Evolutionary conservation across 495 filamentous ascomycete genomes (phyloP).

Genomic region (Podospora bellae-mahoneyi): DNA sequence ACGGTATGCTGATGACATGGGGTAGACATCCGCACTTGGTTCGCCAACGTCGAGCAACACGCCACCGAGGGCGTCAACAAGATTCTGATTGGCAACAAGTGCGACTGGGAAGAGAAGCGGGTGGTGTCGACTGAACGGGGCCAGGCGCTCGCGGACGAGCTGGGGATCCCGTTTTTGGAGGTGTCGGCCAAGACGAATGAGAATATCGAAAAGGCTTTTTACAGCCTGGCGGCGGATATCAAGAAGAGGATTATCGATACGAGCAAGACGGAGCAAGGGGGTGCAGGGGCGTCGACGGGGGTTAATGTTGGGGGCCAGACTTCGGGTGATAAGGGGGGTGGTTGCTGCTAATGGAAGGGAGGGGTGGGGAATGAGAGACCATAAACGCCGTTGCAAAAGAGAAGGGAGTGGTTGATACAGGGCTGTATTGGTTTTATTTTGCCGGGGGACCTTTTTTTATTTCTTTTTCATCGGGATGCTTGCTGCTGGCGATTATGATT

Average conservation of each 20-base stretch:
- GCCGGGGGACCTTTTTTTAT: no score
- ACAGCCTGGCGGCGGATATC: conserved; percentile 90
- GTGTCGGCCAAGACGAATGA: conserved; percentile 98
- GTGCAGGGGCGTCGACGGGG: conserved; percentile 49
- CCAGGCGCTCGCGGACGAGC: conserved; percentile 89
- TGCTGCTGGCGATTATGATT: no score
- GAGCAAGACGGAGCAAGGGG: conserved; percentile 65
- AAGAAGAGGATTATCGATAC: conserved; percentile 93
- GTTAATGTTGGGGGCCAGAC: conserved; percentile 68
- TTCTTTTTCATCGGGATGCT: no score
- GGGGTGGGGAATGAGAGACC: not conserved
- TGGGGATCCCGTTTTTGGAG: conserved; percentile 97
- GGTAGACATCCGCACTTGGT: conserved; percentile 97
- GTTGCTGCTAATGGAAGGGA: conserved; percentile 69
- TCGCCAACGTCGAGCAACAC: conserved; percentile 98
- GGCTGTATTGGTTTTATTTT: no score
- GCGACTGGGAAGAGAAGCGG: conserved; percentile 99
- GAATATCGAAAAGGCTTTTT: conserved; percentile 99
- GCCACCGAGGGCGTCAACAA: conserved; percentile 99
- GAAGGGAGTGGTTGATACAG: no score
- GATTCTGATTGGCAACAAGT: conserved; percentile 99
- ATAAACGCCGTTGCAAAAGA: no score
- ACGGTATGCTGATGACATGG: not conserved
- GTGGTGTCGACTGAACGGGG: conserved; percentile 89
- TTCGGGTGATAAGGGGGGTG: conserved; percentile 62